Percentiles rank a stretch among this genome's conserved stretches.
Conservation (phyloP, 129 eudicot genomes). For the Silybum marianum region DNA sequence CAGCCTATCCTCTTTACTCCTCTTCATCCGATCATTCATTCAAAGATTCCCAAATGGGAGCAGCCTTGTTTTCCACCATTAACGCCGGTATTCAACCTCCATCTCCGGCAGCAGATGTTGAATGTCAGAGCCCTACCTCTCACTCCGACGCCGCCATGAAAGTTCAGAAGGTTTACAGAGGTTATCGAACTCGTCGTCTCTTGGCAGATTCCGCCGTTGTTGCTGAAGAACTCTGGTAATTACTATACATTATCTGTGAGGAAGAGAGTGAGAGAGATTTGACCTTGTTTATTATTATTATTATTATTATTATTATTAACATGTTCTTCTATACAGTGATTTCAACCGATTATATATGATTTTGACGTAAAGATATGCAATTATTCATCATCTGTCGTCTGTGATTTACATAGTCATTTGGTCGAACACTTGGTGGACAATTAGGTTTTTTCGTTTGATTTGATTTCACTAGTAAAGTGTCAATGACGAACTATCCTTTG, state of each 20-base stretch:
- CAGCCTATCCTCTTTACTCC: slow-evolving; percentile 6
- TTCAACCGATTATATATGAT: neutral
- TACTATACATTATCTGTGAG: neutral
- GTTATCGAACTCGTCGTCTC: slow-evolving; percentile 91
- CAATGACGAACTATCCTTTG: slow-evolving; percentile 2
- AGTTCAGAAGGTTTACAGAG: slow-evolving; percentile 74
- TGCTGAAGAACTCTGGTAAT: slow-evolving; percentile 84
- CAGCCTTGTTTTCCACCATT: slow-evolving; percentile 5
- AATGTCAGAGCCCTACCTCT: slow-evolving; percentile 10
- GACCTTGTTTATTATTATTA: neutral
- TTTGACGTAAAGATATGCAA: neutral
- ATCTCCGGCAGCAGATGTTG: neutral
- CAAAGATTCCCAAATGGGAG: slow-evolving; percentile 16
- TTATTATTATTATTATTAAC: neutral
- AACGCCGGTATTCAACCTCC: neutral
- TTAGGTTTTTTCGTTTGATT: neutral
- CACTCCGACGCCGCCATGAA: slow-evolving; percentile 67
- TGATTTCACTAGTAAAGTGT: neutral
- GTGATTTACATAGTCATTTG: neutral
- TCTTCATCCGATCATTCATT: neutral
- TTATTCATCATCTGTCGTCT: neutral
- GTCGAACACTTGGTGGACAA: neutral
- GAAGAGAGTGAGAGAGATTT: neutral
- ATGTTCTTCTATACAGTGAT: neutral
- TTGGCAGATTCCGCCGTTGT: slow-evolving; percentile 94